phyloP scores from a whole-genome alignment of 2,329 filamentous ascomycete species.

The Elsinoe arachidis region DNA sequence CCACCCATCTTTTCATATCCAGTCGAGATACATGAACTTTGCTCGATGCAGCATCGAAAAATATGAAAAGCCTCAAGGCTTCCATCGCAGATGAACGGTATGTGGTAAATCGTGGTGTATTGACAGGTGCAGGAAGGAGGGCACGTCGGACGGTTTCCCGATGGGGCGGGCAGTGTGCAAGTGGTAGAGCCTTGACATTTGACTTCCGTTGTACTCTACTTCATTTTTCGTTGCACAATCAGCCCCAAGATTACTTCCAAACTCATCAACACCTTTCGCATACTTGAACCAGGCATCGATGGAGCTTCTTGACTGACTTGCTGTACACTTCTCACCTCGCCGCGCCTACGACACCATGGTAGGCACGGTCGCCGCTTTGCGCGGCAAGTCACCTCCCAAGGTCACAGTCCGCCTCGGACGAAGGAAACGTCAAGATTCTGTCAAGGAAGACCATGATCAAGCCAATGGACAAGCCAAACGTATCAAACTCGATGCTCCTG shows the following conservation, averaged over 20 bases:
- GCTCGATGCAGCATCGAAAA: too few species aligned
- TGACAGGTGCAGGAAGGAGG: neutral
- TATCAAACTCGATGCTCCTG: neutral
- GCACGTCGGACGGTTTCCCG: constrained; percentile 9
- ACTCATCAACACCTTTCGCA: neutral
- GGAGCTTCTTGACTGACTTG: neutral
- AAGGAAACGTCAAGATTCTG: neutral
- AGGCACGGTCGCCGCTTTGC: constrained; percentile 8
- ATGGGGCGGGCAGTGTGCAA: constrained; percentile 9
- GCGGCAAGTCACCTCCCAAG: constrained; percentile 4
- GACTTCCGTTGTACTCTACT: neutral
- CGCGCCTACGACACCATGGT: constrained; percentile 9
- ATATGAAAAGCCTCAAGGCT: too few species aligned
- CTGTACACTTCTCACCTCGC: neutral
- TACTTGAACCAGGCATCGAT: neutral
- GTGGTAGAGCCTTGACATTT: constrained; percentile 11
- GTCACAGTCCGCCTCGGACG: constrained; percentile 7
- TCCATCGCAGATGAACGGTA: too few species aligned
- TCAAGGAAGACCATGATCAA: neutral
- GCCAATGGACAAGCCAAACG: neutral
- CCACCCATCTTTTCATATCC: too few species aligned
- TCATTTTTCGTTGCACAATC: neutral
- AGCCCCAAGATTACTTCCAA: neutral
- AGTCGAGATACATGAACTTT: too few species aligned
- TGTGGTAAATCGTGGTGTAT: neutral